Evolutionary conservation across 768 basidiomycete genomes (phyloP), one percentile per base, ranked within the genome.

Genomic region (Boletus reticuloceps): DNA sequence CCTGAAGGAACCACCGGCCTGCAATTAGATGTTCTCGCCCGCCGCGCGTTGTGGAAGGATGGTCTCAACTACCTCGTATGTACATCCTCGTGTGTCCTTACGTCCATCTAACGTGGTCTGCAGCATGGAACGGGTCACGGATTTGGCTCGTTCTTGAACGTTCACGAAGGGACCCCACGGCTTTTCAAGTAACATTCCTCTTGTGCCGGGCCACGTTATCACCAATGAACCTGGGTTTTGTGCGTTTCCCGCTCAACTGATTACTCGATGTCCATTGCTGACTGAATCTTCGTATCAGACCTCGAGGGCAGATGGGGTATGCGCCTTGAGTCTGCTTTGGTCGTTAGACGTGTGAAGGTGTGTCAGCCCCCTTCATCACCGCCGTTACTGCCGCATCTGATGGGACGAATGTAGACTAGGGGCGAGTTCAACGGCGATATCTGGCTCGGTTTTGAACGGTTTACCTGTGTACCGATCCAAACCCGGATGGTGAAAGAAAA

Each of bases 191-290:
- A 77, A 77, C 39, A 78, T 85, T 31, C 81, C 90, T 3, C 79
- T 98, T 32, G 77, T 80, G 22, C 84, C 85, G n/a, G 97, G 97
- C 12, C 86, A 97, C 70, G 85, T 95, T 62, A 84, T 95, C 54
- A 94, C 94, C 45, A 95, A 97, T 64, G 94, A 98, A 72, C 96
- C 94, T 45, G 94, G 94, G 0, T 95, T 85, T 72, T 96, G 88
- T 91, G 67, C 69, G 88, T 80, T 34, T 53, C 13, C 22, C 43
- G 27, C 19, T 52, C 32, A 22, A 41, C 38, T 51, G 22, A 64
- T 56, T 58, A 57, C 49, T 49, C 19, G 31, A 54, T 56, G n/a
- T n/a, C 32, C 46, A 47, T 62, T 41, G 55, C 64, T 60, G 37
- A 62, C 42, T 50, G 56, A 51, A 39, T 38, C 37, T 51, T 47